Percentiles rank a stretch among this genome's conserved stretches.
These are phyloP conservation scores for Yamagishiella unicocca DNA, from an alignment of 139 green algal genomes.

Conservation along the genomic window DNA sequence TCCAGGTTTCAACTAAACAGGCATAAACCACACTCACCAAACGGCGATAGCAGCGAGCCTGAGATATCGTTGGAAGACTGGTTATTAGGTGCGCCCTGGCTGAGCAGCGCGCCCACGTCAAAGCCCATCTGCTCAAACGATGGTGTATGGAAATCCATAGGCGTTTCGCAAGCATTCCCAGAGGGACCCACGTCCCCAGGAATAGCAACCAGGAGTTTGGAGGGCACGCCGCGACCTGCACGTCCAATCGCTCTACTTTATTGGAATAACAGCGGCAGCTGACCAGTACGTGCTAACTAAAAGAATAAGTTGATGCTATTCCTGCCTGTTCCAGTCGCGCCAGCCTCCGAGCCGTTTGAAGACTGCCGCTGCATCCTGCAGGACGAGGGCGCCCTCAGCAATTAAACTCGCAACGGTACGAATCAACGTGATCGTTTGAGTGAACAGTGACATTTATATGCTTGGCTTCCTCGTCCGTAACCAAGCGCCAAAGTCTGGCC, in stretches of 20 bases:
- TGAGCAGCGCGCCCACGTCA: not conserved
- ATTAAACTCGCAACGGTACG: not conserved
- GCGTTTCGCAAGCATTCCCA: not conserved
- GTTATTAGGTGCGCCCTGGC: not conserved
- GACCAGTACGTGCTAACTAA: too few species aligned
- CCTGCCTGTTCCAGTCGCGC: not conserved
- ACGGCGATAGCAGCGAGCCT: not conserved
- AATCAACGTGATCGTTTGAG: too few species aligned
- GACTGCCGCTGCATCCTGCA: not conserved
- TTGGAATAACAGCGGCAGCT: too few species aligned
- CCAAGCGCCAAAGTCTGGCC: too few species aligned
- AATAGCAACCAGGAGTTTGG: not conserved
- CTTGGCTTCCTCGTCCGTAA: too few species aligned
- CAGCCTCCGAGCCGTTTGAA: not conserved
- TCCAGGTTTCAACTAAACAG: not conserved
- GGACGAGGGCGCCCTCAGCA: not conserved
- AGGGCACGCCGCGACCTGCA: constrained; percentile 1
- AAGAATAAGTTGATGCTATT: not conserved
- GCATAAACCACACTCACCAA: not conserved
- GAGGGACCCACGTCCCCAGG: not conserved
- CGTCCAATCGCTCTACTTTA: not conserved
- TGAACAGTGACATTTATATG: too few species aligned
- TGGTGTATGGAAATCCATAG: not conserved
- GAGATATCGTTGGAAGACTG: not conserved
- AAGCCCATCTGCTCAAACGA: constrained; percentile 10